Evolutionary conservation across 2,329 filamentous ascomycete species (phyloP).

Genomic region (Pseudogymnoascus sp.): DNA sequence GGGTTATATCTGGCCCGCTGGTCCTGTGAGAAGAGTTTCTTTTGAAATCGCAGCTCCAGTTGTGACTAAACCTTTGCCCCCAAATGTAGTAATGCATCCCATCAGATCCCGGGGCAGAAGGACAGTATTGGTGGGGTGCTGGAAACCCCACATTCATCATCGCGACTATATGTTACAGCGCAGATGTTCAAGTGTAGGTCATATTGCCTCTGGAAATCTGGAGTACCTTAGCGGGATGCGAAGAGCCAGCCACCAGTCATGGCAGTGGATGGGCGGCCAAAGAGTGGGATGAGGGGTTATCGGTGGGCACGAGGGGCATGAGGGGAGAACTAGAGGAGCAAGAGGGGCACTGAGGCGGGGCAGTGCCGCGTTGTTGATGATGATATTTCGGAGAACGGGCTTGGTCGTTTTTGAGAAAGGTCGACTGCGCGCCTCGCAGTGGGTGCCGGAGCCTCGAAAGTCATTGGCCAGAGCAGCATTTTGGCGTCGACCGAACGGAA

Average conservation of each 20-base stretch:
- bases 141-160: neutral
- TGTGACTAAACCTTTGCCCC: neutral
- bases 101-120: neutral
- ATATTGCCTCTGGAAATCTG: neutral
- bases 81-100: neutral
- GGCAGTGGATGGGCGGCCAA: neutral
- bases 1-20: neutral
- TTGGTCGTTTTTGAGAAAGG: neutral
- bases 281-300: neutral
- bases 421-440: neutral
- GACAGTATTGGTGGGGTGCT: neutral
- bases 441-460: slow-evolving; percentile 6
- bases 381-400: neutral
- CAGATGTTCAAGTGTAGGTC: neutral
- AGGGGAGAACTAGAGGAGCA: neutral
- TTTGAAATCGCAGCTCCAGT: neutral
- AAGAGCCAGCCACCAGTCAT: slow-evolving; percentile 1
- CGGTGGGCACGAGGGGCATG: neutral
- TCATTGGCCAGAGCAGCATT: neutral
- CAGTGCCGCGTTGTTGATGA: neutral
- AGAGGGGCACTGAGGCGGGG: neutral
- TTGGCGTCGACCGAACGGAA: neutral
- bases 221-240: neutral
- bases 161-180: neutral
- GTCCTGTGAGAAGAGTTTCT: neutral